Evolutionary conservation across 1,284 basidiomycete genomes (phyloP).

Genomic region (Leccinum pachyderme): DNA sequence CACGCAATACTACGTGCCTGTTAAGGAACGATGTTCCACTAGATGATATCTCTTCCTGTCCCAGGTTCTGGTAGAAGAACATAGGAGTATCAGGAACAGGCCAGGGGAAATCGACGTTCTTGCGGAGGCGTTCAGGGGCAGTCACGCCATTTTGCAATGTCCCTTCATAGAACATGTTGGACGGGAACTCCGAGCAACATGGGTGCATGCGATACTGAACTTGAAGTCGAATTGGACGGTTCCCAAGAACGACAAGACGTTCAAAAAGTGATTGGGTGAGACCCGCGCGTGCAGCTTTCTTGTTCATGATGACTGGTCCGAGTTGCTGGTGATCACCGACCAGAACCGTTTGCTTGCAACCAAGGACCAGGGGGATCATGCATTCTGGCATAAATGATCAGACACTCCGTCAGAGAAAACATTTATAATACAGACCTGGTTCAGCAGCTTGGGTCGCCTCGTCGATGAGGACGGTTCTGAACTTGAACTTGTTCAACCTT

Average conservation of each 20-base stretch:
- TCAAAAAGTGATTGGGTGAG: constrained; percentile 98
- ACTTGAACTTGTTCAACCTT: constrained; percentile 93
- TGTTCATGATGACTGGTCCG: constrained; percentile 99
- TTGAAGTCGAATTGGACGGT: constrained; percentile 96
- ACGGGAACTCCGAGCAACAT: constrained; percentile 97
- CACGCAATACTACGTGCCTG: constrained; percentile 44
- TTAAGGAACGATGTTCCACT: constrained; percentile 99
- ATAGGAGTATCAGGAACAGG: constrained; percentile 97
- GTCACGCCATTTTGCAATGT: constrained; percentile 99
- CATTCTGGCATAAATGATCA: constrained; percentile 64
- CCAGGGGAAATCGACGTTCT: constrained; percentile 99
- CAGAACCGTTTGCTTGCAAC: constrained; percentile 97
- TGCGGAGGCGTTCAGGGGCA: constrained; percentile 93
- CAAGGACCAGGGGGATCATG: constrained; percentile 98
- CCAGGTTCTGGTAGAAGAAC: constrained; percentile 99
- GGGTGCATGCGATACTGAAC: constrained; percentile 99
- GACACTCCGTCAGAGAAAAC: not conserved
- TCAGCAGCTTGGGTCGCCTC: constrained; percentile 99
- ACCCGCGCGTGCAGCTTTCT: constrained; percentile 97
- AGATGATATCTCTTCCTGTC: constrained; percentile 98
- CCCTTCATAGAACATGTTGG: constrained; percentile 99
- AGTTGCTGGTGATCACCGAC: constrained; percentile 99
- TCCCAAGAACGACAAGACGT: constrained; percentile 91
- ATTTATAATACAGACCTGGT: constrained; percentile 64
- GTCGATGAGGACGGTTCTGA: constrained; percentile 97